Evolutionary conservation across 129 eudicot genomes (phyloP).

Genomic region (Silybum marianum): DNA sequence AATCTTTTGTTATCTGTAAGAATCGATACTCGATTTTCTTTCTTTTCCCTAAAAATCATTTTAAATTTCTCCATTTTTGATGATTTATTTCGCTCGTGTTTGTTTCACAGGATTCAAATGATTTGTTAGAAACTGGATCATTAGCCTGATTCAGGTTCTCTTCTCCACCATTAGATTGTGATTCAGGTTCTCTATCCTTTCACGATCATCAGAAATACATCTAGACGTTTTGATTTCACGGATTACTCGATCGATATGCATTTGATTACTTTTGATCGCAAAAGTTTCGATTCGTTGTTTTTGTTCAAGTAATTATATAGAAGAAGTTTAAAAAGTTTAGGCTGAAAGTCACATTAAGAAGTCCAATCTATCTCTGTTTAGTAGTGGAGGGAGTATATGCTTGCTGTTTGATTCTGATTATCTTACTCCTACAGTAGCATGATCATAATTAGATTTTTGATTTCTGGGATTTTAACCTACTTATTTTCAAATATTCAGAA

Average conservation of each 20-base stretch:
- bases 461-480: neutral
- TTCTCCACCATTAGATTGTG: neutral
- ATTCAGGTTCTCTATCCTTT: neutral
- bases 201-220: neutral
- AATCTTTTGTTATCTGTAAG: slow-evolving; percentile 15
- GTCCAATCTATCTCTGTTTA: neutral
- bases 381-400: slow-evolving; percentile 7
- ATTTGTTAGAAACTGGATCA: slow-evolving; percentile 17
- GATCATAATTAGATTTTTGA: neutral
- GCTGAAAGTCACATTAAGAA: neutral
- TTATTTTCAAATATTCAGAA: neutral
- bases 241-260: slow-evolving; percentile 2
- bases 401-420: neutral
- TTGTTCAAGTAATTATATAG: neutral
- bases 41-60: neutral
- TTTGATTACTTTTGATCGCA: neutral
- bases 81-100: slow-evolving; percentile 11
- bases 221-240: slow-evolving; percentile 3
- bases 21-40: slow-evolving; percentile 12
- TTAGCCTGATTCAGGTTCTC: slow-evolving; percentile 24
- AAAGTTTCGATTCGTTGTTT: neutral
- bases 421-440: neutral
- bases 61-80: neutral
- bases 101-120: slow-evolving; percentile 24
- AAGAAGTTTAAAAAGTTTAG: neutral